Evolutionary conservation across 2,329 filamentous ascomycete species (phyloP).

Genomic region (Gnomoniopsis smithogilvyi): DNA sequence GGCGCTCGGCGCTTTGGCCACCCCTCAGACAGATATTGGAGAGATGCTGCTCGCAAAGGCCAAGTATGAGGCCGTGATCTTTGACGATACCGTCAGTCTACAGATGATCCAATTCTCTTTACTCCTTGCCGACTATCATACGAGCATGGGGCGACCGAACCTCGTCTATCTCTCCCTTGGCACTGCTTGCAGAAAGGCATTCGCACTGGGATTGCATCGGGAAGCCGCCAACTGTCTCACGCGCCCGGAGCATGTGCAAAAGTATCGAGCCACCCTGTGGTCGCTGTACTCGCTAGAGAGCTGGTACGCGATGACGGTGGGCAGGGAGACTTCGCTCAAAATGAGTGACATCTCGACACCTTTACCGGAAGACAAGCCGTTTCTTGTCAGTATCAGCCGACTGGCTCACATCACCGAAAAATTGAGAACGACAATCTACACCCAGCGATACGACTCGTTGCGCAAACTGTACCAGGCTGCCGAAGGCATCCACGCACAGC

Average conservation of each 20-base stretch:
- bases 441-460: slow-evolving; percentile 24
- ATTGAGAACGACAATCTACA: slow-evolving; percentile 22
- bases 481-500: slow-evolving; percentile 21
- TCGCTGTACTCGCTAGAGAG: slow-evolving; percentile 27
- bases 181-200: slow-evolving; percentile 25
- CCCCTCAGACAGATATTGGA: slow-evolving; percentile 23
- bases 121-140: slow-evolving; percentile 26
- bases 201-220: slow-evolving; percentile 27
- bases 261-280: slow-evolving; percentile 26
- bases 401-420: slow-evolving; percentile 22
- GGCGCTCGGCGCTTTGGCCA: slow-evolving; percentile 25
- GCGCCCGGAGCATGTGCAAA: slow-evolving; percentile 21
- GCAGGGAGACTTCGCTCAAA: slow-evolving; percentile 20
- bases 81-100: slow-evolving; percentile 29
- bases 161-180: slow-evolving; percentile 27
- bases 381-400: slow-evolving; percentile 20
- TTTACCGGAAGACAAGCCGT: slow-evolving; percentile 20
- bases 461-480: slow-evolving; percentile 24
- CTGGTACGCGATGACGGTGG: slow-evolving; percentile 22
- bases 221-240: slow-evolving; percentile 20
- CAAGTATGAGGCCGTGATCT: slow-evolving; percentile 23
- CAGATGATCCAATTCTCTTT: slow-evolving; percentile 28
- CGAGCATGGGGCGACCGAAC: slow-evolving; percentile 28
- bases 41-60: slow-evolving; percentile 25
- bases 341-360: slow-evolving; percentile 23